phyloP scores from a whole-genome alignment of 2,329 filamentous ascomycete genomes.

The Diaporthe caulivora region DNA sequence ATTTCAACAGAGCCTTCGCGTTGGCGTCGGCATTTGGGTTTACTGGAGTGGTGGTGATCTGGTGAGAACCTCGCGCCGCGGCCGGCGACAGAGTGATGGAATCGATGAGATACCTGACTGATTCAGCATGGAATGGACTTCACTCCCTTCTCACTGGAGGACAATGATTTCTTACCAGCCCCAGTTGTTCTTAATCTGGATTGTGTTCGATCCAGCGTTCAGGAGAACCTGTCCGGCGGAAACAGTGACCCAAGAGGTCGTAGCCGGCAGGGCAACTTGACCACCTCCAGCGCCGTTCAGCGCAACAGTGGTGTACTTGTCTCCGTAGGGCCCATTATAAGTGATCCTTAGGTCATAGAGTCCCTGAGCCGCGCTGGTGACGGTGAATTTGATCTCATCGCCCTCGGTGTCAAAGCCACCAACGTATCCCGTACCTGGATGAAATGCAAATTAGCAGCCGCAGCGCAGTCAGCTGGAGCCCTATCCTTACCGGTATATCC shows the following conservation, averaged over 20 bases:
- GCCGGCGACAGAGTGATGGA: conserved; percentile 51
- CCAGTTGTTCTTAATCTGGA: conserved; percentile 22
- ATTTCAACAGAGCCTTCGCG: conserved; percentile 54
- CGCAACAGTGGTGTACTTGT: conserved; percentile 17
- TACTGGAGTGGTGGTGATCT: conserved; percentile 41
- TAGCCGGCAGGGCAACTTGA: conserved; percentile 10
- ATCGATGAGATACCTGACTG: conserved; percentile 45
- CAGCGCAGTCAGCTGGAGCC: neutral
- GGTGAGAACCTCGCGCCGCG: neutral
- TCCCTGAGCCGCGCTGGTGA: conserved; percentile 49
- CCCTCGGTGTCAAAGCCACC: conserved; percentile 56
- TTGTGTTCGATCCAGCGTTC: conserved; percentile 4
- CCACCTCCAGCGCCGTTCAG: conserved; percentile 16
- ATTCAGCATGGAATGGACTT: neutral
- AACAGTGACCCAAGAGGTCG: conserved; percentile 15
- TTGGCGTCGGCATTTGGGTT: conserved; percentile 53
- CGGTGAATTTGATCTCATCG: conserved; percentile 58
- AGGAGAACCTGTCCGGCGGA: conserved; percentile 5
- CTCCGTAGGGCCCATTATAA: neutral
- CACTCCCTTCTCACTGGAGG: accelerated
- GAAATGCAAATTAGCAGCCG: neutral
- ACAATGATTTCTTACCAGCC: neutral
- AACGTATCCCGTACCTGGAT: conserved; percentile 59
- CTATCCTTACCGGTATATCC: neutral
- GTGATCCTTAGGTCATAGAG: conserved; percentile 58